A percentile compares a stretch with the other conserved stretches of the same genome.
Conservation (phyloP, 208 protist genomes). For the Crithidia mellificae region DNA sequence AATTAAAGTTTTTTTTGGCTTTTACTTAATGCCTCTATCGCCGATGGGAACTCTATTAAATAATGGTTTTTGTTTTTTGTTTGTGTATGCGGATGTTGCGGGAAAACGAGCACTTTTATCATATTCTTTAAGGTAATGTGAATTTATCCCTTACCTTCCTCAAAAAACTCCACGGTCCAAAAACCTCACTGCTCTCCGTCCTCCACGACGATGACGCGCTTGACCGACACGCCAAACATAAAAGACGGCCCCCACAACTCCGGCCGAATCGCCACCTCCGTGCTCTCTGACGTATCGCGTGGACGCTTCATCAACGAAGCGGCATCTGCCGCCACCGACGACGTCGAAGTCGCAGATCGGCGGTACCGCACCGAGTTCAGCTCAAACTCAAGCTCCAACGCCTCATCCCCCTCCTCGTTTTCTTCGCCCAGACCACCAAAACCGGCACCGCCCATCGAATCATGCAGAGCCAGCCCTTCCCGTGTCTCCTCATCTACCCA, state of each 20-base stretch:
- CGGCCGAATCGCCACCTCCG: too few species aligned
- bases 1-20: too few species aligned
- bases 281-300: not conserved
- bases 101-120: too few species aligned
- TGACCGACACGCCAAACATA: conserved; percentile 1
- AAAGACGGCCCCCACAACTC: conserved; percentile 3
- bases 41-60: too few species aligned
- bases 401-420: not conserved
- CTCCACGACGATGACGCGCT: conserved; percentile 1
- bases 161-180: not conserved
- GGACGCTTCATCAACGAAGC: not conserved
- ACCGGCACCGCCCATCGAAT: conserved; percentile 3
- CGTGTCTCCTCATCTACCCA: conserved; percentile 53
- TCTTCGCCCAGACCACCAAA: conserved; percentile 8
- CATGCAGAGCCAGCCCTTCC: conserved; percentile 27
- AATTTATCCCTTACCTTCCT: not conserved
- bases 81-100: too few species aligned
- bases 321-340: not conserved
- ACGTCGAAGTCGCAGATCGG: not conserved
- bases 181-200: conserved; percentile 26
- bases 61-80: too few species aligned
- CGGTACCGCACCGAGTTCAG: conserved; percentile 23
- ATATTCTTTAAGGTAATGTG: too few species aligned
- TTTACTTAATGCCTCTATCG: too few species aligned
- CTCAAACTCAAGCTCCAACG: conserved; percentile 46